Base-by-base conservation (phyloP, 2,329 filamentous ascomycete species). In the Nigrograna mackinnonii region DNA sequence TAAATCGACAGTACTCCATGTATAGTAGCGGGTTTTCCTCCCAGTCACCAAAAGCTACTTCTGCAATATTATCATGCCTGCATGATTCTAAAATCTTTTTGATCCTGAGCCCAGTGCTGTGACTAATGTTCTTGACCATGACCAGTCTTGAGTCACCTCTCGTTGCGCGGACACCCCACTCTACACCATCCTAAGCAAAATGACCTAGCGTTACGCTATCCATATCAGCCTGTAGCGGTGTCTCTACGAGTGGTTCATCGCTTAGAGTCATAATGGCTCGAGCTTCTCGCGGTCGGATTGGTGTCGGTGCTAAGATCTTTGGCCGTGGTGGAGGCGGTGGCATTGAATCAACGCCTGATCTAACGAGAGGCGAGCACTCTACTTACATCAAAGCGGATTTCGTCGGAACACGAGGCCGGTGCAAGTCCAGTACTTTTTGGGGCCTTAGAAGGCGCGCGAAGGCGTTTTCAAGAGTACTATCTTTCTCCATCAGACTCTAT, bases 1-100 rank as follows among this genome's bases (percentile, higher is more conserved):
- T 49, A 34, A 43, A 37, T 6, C 46, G 42, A 34, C 28, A 46
- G 30, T 46, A 49, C 19, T 49, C 43, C 18, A 49, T 21, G 6
- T 16, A 22, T 11, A 49, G 37, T 26, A 46, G 21, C 14, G 12
- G 13, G 7, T 43, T 41, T 6, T 6, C 24, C 11, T 42, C 36
- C 46, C 41, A 48, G n/a, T 42, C 24, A 9, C 9, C 9, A 28
- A 9, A 28, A n/a, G n/a, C 9, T n/a, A 28, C 24, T 28, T 28
- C n/a, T 9, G n/a, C n/a, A 28, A 28, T 28, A n/a, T 28, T 28
- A 9, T 28, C n/a, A n/a, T 28, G 24, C 9, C n/a, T 28, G 9
- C 9, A n/a, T 9, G 9, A n/a, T n/a, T 28, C 24, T n/a, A 28
- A 28, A 9, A 28, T 9, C 9, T 28, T n/a, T 28, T n/a, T 28